Evolutionary conservation across 495 filamentous ascomycete species (phyloP), one percentile per base, ranked within the genome.

Genomic region (Neurospora sp.): DNA sequence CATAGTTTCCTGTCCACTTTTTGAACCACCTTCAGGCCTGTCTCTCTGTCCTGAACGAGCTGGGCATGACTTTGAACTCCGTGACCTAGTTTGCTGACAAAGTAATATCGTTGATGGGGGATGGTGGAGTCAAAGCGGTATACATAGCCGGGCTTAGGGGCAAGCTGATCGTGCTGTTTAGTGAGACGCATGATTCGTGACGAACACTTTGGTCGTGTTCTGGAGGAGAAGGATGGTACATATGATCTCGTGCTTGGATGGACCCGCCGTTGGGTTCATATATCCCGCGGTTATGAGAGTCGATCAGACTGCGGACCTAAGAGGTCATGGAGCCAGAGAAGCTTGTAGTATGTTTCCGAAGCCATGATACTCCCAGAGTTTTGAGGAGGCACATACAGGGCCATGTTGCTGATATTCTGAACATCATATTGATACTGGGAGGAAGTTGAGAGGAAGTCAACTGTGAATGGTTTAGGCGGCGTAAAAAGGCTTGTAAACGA

Each of bases 31-130:
- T 69, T 31, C 27, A 71, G 72, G 27, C 69, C 5, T 14, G 74
- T 71, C 35, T 16, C 20, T 20, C 69, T 66, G 46, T 75, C 60
- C 9, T 20, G 31, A 10, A 73, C 71, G 1, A 75, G 72, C 39
- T 75, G 74, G 6, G 71, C 74, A 4, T 6, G 31, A 66, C 72
- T 75, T 20, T 75, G 74, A 2, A 70, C 18, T 39, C 74, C 72
- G 11, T 9, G 8, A 11, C 38, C 31, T 18, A 73, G 27, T 1
- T 39, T n/a, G 3, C 42, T 31, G n/a, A 73, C 31, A 46, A 71
- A 71, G 39, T 73, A 54, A 23, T 49, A 75, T 12, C 35, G 44
- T 11, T 31, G 27, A 66, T 73, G 35, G 39, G 69, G 66, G 4
- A 49, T 44, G 18, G 20, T 44, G 6, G 62, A n/a, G 44, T 69